Evolutionary conservation across 2,329 filamentous ascomycete genomes (phyloP), one percentile per base, ranked within the genome.

Genomic region (Beauveria rudraprayagi): DNA sequence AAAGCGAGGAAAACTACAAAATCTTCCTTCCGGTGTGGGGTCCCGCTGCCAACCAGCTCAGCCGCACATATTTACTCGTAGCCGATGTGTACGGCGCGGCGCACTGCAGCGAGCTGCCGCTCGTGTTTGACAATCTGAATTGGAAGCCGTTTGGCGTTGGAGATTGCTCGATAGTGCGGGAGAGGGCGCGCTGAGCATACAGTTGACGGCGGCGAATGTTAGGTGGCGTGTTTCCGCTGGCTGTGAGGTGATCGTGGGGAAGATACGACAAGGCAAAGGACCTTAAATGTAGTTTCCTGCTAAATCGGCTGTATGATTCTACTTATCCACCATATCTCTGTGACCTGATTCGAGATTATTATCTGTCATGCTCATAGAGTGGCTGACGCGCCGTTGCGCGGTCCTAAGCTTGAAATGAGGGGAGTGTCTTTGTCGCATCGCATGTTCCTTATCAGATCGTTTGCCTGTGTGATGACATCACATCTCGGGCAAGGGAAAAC

Each of bases 91-190:
- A 63, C 37, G 63, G 63, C 26, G 55, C 64, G 0, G 60, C 63
- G 24, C 66, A 67, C 47, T 63, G 56, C 6, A 52, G 62, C 2
- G 64, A 67, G 48, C 16, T 67, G 14, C 63, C 65, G 2, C 65
- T 63, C 16, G 53, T 65, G 8, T 66, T 67, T 62, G 63, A 34
- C 6, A 65, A 64, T 19, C 30, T 67, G 24, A 60, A 65, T n/a
- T 51, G 63, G 26, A 43, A 61, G 56, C 63, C 65, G 8, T 66
- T 60, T 55, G 63, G 63, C 1, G 57, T 62, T 14, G 63, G 66
- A 1, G 64, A 52, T 17, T 64, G 63, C 43, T 64, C 63, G 22
- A 61, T 57, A 2, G 62, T 59, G 14, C 46, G 10, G 50, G 34
- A 1, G 63, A 67, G 34, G 43, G 61, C 8, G 46, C 57, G 19